Evolutionary conservation across 192 early-diverging fungal species (phyloP), one percentile per base, ranked within the genome.

Genomic region (Chytriomyces sp.): DNA sequence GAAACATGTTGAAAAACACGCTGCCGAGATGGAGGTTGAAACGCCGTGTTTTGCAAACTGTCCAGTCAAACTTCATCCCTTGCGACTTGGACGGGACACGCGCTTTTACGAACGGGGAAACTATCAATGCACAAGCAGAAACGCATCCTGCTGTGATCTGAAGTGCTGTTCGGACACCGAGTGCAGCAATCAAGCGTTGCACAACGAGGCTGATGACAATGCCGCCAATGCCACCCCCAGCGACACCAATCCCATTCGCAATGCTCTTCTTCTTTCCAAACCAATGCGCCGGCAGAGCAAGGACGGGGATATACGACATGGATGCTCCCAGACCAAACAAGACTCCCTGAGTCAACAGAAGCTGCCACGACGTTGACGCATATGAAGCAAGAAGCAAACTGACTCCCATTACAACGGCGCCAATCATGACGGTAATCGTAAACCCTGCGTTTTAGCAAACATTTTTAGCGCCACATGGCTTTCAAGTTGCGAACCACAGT

Each of bases 181-280:
- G 10, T 1, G 49, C 61, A 23, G 86, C 83, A 8, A 96, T 86
- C 62, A 92, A 81, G 1, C 80, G 76, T 62, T 90, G 90, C 0
- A 80, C 85, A 7, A 91, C 82, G 35, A 86, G 86, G 1, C 91
- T 81, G 20, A 94, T 83, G 49, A 82, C 84, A 50, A 94, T 74
- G 4, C 93, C 92, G 66, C 94, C 94, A 10, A 93, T 50, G 49
- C 93, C 92, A 47, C 89, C 85, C 0, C 93, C 94, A 11, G 92
- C 74, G 50, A 93, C 85, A 20, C 91, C 89, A 28, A 93, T 63
- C 11, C 93, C 94, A 8, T 89, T 82, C 5, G 94, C 94, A 46
- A 94, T 59, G 0, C 89, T 90, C 7, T 90, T 83, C 47, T 83
- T 73, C 73, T 85, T 86, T 50, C 79, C 73, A 72, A 93, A 93